phyloP scores from a whole-genome alignment of 352 stramenopile species.

The Detonula confervacea region DNA sequence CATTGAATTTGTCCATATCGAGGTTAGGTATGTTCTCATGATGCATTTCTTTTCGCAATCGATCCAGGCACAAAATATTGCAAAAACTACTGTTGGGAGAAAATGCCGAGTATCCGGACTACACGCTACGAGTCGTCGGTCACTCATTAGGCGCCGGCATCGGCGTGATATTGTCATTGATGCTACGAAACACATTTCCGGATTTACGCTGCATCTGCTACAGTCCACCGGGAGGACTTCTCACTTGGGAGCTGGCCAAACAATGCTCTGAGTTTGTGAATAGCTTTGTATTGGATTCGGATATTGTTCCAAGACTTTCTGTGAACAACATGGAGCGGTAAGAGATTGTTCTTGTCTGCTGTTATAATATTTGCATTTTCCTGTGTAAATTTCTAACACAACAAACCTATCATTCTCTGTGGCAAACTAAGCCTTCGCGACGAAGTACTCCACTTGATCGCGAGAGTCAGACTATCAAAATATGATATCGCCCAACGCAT shows the following conservation, averaged over 20 bases:
- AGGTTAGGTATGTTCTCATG: no score
- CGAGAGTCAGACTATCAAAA: conserved; percentile 85
- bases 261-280: conserved; percentile 75
- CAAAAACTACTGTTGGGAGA: conserved; percentile 62
- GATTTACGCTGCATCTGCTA: conserved; percentile 81
- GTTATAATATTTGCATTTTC: no score
- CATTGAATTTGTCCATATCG: no score
- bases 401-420: no score
- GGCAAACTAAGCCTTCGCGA: no score
- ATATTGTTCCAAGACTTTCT: conserved; percentile 85
- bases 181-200: conserved; percentile 77
- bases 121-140: conserved; percentile 81
- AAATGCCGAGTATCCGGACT: conserved; percentile 69
- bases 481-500: conserved; percentile 71
- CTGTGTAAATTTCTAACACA: no score
- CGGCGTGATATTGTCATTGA: conserved; percentile 83
- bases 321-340: conserved; percentile 78
- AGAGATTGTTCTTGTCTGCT: no score
- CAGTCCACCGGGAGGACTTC: conserved; percentile 82
- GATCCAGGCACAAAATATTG: conserved; percentile 69
- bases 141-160: conserved; percentile 84
- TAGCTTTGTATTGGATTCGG: conserved; percentile 84
- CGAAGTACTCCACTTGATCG: conserved; percentile 84
- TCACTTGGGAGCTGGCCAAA: conserved; percentile 81
- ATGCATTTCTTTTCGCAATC: no score